phyloP scores from a whole-genome alignment of 805 yeast species.

The Tetrapisispora pingtungensis region DNA sequence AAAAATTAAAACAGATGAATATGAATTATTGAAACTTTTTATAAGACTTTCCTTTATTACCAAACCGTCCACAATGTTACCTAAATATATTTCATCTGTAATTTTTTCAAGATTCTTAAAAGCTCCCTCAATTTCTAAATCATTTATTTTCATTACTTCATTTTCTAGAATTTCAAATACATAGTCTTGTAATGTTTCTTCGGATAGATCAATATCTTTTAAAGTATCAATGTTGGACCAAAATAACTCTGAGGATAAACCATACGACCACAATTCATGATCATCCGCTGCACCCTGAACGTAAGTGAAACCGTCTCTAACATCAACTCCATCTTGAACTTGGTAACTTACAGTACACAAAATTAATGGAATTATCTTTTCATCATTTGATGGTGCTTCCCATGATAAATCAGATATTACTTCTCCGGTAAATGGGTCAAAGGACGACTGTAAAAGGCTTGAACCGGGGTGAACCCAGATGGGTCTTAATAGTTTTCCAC shows the following conservation, averaged over 20 bases:
- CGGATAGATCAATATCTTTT: slow-evolving; percentile 21
- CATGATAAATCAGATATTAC: slow-evolving; percentile 20
- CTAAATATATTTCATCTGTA: slow-evolving; percentile 16
- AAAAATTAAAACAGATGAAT: slow-evolving; percentile 13
- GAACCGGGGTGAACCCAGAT: slow-evolving; percentile 58
- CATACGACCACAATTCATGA: slow-evolving; percentile 74
- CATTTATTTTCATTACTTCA: background rate
- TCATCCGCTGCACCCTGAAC: slow-evolving; percentile 95
- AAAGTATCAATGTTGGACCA: slow-evolving; percentile 40
- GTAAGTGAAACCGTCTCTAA: slow-evolving; percentile 43
- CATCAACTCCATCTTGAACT: slow-evolving; percentile 48
- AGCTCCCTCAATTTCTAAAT: slow-evolving; percentile 7
- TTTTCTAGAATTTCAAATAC: slow-evolving; percentile 4
- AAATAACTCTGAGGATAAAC: slow-evolving; percentile 42
- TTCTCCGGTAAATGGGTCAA: slow-evolving; percentile 27
- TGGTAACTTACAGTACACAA: slow-evolving; percentile 54
- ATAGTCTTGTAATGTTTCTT: slow-evolving; percentile 21
- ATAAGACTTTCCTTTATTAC: slow-evolving; percentile 6
- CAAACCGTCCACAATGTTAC: slow-evolving; percentile 11
- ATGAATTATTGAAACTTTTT: slow-evolving; percentile 6
- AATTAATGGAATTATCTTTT: slow-evolving; percentile 35
- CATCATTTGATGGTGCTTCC: slow-evolving; percentile 25
- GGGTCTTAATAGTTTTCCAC: slow-evolving; percentile 48
- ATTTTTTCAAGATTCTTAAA: slow-evolving; percentile 12
- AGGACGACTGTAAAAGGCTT: slow-evolving; percentile 12